phyloP scores from a whole-genome alignment of 768 basidiomycete genomes.

The Agrocybe chaxingu region DNA sequence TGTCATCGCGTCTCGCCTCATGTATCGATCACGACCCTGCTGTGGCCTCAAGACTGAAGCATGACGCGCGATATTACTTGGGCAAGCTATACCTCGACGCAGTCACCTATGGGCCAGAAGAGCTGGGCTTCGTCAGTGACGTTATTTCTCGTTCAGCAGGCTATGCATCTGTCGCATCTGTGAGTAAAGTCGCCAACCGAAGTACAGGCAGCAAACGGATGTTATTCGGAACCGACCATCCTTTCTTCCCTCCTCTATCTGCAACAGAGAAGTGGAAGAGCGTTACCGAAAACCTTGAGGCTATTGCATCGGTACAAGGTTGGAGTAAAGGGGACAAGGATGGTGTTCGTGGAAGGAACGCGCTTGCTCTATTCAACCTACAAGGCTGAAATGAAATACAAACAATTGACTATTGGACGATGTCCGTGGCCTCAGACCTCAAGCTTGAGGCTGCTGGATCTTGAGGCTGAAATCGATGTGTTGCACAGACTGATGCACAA shows the following conservation, averaged over 20 bases:
- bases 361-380: constrained; percentile 65
- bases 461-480: constrained; percentile 98
- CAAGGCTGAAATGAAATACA: constrained; percentile 16
- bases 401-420: neutral
- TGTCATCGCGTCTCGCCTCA: constrained; percentile 81
- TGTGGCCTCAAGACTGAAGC: constrained; percentile 68
- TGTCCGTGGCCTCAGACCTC: constrained; percentile 1
- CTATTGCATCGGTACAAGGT: constrained; percentile 63
- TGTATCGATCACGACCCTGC: constrained; percentile 85
- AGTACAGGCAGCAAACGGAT: constrained; percentile 55
- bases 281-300: constrained; percentile 81
- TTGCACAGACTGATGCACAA: constrained; percentile 86
- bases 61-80: constrained; percentile 83
- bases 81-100: constrained; percentile 82
- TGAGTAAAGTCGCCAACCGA: constrained; percentile 28
- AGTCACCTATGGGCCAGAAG: constrained; percentile 86
- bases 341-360: constrained; percentile 71
- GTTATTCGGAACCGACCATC: constrained; percentile 87
- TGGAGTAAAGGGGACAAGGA: constrained; percentile 60
- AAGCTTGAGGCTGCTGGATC: constrained; percentile 64
- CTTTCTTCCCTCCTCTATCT: constrained; percentile 83
- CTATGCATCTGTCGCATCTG: constrained; percentile 37
- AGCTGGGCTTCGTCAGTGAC: constrained; percentile 75
- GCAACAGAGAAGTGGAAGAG: constrained; percentile 74
- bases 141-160: constrained; percentile 58